Percentiles rank a stretch among this genome's conserved stretches.
phyloP scores from a whole-genome alignment of 2,329 filamentous ascomycete genomes.

The Clarireedia homoeocarpa region DNA sequence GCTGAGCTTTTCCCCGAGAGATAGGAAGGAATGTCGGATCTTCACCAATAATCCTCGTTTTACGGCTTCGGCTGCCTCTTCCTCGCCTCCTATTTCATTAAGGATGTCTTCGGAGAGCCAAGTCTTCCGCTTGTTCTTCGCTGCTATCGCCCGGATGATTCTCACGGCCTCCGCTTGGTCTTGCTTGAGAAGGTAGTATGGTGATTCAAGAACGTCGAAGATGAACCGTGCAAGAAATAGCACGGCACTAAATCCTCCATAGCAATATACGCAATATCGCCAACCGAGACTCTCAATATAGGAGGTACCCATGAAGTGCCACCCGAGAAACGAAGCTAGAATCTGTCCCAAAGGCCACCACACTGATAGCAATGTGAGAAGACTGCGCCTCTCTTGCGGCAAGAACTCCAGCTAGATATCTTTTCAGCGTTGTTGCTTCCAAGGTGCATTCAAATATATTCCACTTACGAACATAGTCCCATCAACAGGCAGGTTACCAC shows the following conservation, averaged over 20 bases:
- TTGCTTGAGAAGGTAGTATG: constrained; percentile 75
- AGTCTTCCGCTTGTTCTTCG: constrained; percentile 60
- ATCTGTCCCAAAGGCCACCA: constrained; percentile 86
- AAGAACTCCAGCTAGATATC: constrained; percentile 60
- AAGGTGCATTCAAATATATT: background rate
- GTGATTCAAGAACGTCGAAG: constrained; percentile 78
- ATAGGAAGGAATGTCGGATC: constrained; percentile 41
- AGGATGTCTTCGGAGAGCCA: constrained; percentile 69
- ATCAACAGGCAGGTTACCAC: constrained; percentile 37
- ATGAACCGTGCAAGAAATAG: constrained; percentile 75
- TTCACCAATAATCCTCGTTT: constrained; percentile 17
- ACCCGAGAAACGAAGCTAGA: constrained; percentile 62
- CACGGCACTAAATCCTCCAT: constrained; percentile 63
- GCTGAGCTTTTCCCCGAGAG: constrained; percentile 55
- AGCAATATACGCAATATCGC: constrained; percentile 64
- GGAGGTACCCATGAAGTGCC: constrained; percentile 59
- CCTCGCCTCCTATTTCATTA: constrained; percentile 43
- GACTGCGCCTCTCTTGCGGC: constrained; percentile 62
- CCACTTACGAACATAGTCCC: constrained; percentile 4
- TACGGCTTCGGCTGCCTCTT: constrained; percentile 2
- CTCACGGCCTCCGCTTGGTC: constrained; percentile 72
- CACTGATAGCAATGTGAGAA: constrained; percentile 72
- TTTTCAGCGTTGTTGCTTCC: background rate
- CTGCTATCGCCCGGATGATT: constrained; percentile 70
- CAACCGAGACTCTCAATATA: constrained; percentile 57